phyloP scores from a whole-genome alignment of 78 protist genomes.

The Bodo saltans region DNA sequence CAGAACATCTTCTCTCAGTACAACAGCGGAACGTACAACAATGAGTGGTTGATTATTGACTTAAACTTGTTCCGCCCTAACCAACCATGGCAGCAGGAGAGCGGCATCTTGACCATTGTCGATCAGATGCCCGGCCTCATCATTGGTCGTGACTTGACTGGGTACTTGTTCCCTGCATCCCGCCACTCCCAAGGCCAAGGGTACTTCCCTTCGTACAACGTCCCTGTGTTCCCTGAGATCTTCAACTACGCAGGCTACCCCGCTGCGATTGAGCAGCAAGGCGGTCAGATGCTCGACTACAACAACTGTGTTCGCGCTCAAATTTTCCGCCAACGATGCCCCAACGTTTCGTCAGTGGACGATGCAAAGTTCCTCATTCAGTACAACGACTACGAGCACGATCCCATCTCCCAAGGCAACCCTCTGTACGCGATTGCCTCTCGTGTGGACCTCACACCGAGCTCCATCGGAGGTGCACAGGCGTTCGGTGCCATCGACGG shows the following conservation, averaged over 20 bases:
- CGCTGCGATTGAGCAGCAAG: slow-evolving; percentile 2
- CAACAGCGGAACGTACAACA: slow-evolving; percentile 77
- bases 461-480: neutral
- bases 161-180: too few relatives aligned
- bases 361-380: slow-evolving; percentile 45
- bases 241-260: slow-evolving; percentile 32
- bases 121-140: slow-evolving; percentile 81
- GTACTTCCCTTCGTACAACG: slow-evolving; percentile 77
- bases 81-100: slow-evolving; percentile 49
- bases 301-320: slow-evolving; percentile 47
- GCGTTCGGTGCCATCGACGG: neutral
- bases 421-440: slow-evolving; percentile 57
- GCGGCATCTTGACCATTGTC: too few relatives aligned
- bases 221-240: slow-evolving; percentile 69
- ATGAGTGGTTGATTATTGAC: slow-evolving; percentile 66
- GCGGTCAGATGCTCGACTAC: slow-evolving; percentile 30
- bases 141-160: slow-evolving; percentile 38
- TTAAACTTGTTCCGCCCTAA: slow-evolving; percentile 51
- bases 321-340: slow-evolving; percentile 35
- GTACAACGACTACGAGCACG: slow-evolving; percentile 68
- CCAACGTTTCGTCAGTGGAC: slow-evolving; percentile 25
- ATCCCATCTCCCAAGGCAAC: slow-evolving; percentile 62
- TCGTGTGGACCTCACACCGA: slow-evolving; percentile 57
- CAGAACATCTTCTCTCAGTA: neutral
- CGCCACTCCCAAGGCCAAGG: too few relatives aligned